Conservation (phyloP, 2,329 filamentous ascomycete species). For the Aspergillus oerlinghausenensis region DNA sequence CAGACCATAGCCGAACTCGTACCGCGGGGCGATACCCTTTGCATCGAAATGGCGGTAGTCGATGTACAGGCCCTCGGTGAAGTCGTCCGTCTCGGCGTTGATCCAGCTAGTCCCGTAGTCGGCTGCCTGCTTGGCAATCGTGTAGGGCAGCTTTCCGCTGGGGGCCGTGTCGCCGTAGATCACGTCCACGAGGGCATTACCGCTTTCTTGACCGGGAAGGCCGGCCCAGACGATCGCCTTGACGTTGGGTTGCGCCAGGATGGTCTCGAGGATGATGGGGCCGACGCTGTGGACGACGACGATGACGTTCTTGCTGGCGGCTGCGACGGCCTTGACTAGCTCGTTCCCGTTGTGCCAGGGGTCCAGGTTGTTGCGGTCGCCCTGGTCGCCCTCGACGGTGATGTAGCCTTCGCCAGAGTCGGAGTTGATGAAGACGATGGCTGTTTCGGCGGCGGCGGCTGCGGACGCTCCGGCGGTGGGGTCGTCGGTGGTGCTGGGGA, state of each 20-base stretch:
- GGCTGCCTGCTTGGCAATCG: constrained; percentile 50
- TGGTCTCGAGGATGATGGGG: constrained; percentile 52
- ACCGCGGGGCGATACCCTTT: constrained; percentile 46
- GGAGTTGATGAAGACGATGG: constrained; percentile 48
- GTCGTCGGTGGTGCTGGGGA: constrained; percentile 38
- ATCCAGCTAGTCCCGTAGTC: constrained; percentile 42
- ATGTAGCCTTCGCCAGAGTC: constrained; percentile 49
- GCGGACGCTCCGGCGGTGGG: constrained; percentile 33
- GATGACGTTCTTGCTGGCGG: constrained; percentile 57
- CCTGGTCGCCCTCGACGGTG: constrained; percentile 52
- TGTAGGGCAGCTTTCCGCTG: constrained; percentile 59
- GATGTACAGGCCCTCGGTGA: constrained; percentile 49
- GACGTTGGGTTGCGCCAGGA: constrained; percentile 56
- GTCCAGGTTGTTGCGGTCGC: constrained; percentile 45
- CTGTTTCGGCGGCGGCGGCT: constrained; percentile 35
- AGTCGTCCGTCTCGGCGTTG: constrained; percentile 31
- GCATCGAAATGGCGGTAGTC: constrained; percentile 55
- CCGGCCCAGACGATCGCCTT: constrained; percentile 62
- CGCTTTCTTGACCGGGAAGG: constrained; percentile 54
- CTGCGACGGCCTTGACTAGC: constrained; percentile 52
- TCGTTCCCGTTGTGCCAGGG: constrained; percentile 17
- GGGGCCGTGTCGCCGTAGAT: constrained; percentile 43
- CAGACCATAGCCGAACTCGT: constrained; percentile 55
- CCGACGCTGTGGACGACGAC: constrained; percentile 64
- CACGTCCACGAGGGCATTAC: constrained; percentile 44